Conservation (phyloP, 2,329 filamentous ascomycete species). For the Nannizziopsis barbatae region DNA sequence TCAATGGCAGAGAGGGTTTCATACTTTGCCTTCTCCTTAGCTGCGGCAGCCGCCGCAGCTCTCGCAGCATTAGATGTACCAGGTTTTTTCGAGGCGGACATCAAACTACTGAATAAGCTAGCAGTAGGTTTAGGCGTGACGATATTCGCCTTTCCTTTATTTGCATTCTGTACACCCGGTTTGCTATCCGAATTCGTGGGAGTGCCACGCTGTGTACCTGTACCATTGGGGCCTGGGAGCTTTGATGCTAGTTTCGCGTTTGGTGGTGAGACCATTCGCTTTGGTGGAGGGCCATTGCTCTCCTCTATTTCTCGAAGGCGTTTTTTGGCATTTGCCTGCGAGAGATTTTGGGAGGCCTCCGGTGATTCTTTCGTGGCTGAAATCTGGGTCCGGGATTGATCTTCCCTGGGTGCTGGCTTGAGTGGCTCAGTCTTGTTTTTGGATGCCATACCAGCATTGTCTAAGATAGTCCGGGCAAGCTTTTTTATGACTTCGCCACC, state of each 20-base stretch:
- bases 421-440: conserved; percentile 33
- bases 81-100: conserved; percentile 41
- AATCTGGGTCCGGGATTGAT: conserved; percentile 23
- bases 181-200: conserved; percentile 10
- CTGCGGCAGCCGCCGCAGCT: conserved; percentile 33
- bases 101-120: conserved; percentile 37
- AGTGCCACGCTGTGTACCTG: neutral
- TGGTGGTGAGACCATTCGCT: conserved; percentile 29
- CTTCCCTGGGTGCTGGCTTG: conserved; percentile 31
- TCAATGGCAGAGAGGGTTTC: conserved; percentile 11
- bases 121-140: conserved; percentile 33
- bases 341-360: conserved; percentile 1
- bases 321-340: conserved; percentile 27
- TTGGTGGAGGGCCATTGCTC: conserved; percentile 27
- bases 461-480: conserved; percentile 45
- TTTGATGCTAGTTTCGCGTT: conserved; percentile 27
- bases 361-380: neutral
- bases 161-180: conserved; percentile 17
- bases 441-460: conserved; percentile 36
- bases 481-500: conserved; percentile 47
- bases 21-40: conserved; percentile 27
- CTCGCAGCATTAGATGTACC: conserved; percentile 41
- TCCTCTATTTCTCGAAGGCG: conserved; percentile 31
- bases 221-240: conserved; percentile 9
- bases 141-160: conserved; percentile 30